Conservation (phyloP, 495 filamentous ascomycete genomes). For the Hypoxylon trugodes region DNA sequence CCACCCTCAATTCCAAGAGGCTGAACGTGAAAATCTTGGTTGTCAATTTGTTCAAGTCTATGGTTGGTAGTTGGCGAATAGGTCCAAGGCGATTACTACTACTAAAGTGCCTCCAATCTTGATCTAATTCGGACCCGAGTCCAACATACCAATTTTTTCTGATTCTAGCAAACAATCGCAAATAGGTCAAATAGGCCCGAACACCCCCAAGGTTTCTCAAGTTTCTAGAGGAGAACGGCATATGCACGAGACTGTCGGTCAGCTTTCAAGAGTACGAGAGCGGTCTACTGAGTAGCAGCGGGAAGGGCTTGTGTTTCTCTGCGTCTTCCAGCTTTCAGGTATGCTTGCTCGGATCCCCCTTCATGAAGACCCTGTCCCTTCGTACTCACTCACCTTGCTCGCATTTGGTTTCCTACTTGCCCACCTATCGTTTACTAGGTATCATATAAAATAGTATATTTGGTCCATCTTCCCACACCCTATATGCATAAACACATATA, state of each 20-base stretch:
- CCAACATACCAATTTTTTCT: conserved; percentile 18
- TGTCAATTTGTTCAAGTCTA: conserved; percentile 20
- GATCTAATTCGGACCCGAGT: conserved; percentile 34
- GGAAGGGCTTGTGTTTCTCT: conserved; percentile 10
- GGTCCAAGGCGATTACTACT: conserved; percentile 6
- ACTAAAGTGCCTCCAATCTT: conserved; percentile 26
- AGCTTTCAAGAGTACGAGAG: conserved; percentile 24
- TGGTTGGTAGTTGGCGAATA: conserved; percentile 25
- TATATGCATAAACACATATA: too few species aligned
- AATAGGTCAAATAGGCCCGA: conserved; percentile 36
- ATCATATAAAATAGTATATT: conserved; percentile 6
- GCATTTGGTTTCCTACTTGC: conserved; percentile 3
- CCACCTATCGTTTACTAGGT: neutral
- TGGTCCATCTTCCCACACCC: too few species aligned
- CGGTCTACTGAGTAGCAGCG: conserved; percentile 33
- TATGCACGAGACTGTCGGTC: conserved; percentile 42
- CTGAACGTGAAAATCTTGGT: conserved; percentile 15
- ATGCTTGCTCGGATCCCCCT: conserved; percentile 30
- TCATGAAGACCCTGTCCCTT: conserved; percentile 5
- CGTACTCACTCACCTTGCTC: neutral
- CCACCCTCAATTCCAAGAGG: conserved; percentile 2
- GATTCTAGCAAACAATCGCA: conserved; percentile 30
- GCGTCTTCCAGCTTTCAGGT: conserved; percentile 33
- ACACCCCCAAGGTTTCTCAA: conserved; percentile 23
- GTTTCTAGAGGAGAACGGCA: conserved; percentile 31